Conservation (phyloP, 345 rosid genomes). For the Eucalyptus albens region DNA sequence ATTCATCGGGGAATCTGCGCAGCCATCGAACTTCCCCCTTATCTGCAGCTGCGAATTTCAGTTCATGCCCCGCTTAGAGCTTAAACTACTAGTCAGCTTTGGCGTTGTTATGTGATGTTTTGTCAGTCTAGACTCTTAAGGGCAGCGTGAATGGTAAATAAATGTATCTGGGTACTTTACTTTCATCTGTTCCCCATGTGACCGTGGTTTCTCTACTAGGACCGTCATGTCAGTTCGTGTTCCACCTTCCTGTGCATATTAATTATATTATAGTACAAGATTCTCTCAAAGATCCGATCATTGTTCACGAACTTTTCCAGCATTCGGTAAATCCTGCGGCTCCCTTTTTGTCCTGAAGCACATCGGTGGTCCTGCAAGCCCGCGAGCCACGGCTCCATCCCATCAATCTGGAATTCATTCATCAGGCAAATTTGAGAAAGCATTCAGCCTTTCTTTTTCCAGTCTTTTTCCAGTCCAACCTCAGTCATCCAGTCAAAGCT, state of each 20-base stretch:
- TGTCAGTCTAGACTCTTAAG: not conserved
- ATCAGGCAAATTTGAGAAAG: no score
- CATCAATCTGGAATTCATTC: not conserved
- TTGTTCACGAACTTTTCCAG: not conserved
- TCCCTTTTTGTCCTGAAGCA: not conserved
- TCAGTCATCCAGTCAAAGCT: not conserved
- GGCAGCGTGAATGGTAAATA: not conserved
- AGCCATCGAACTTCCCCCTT: not conserved
- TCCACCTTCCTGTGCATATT: not conserved
- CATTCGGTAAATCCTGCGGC: not conserved
- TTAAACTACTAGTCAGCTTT: not conserved
- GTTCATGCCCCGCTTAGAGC: not conserved
- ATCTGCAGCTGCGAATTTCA: not conserved
- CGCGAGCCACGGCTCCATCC: not conserved
- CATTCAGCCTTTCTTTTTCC: not conserved
- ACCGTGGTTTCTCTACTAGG: not conserved
- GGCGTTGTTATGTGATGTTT: not conserved
- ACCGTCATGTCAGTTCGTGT: not conserved
- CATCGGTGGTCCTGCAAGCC: not conserved
- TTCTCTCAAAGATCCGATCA: not conserved
- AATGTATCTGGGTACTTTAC: not conserved
- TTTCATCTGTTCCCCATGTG: no score
- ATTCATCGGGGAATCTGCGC: not conserved
- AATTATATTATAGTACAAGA: not conserved
- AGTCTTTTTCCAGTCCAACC: not conserved